A percentile compares a stretch with the other conserved stretches of the same genome.
These are phyloP conservation scores for Aspergillus latus DNA, from an alignment of 2,329 filamentous ascomycete genomes.

Conservation along the genomic window DNA sequence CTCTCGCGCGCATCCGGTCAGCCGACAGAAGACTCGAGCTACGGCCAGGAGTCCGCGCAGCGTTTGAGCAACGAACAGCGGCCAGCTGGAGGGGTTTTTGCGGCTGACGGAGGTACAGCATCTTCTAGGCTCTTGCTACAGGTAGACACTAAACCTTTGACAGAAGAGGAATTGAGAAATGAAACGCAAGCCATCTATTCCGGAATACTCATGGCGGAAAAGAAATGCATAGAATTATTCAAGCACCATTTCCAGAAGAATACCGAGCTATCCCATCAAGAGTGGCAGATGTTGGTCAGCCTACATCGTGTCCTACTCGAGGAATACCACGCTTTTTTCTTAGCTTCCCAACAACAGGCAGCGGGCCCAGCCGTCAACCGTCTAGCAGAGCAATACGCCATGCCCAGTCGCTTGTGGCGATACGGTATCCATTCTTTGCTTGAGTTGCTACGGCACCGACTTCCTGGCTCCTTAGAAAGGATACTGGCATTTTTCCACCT, in stretches of 20 bases:
- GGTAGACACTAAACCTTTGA: constrained; percentile 67
- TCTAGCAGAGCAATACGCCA: constrained; percentile 77
- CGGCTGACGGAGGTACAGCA: constrained; percentile 28
- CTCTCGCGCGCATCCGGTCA: constrained; percentile 12
- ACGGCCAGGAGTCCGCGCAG: constrained; percentile 20
- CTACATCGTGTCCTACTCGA: constrained; percentile 77
- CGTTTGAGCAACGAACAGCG: constrained; percentile 20
- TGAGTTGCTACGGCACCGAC: constrained; percentile 69
- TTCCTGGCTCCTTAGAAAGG: constrained; percentile 77
- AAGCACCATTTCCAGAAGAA: constrained; percentile 57
- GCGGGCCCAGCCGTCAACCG: constrained; percentile 66
- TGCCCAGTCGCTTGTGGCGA: constrained; percentile 93
- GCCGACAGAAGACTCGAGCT: constrained; percentile 15
- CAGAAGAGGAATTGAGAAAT: constrained; percentile 73
- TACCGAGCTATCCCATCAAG: constrained; percentile 58
- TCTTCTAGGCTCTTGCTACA: constrained; percentile 50
- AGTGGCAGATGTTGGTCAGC: constrained; percentile 82
- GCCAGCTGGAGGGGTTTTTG: constrained; percentile 19
- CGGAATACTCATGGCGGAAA: constrained; percentile 81
- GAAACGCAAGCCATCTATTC: constrained; percentile 69
- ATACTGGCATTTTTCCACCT: constrained; percentile 91
- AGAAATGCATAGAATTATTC: constrained; percentile 82
- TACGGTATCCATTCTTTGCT: constrained; percentile 86
- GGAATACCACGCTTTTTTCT: constrained; percentile 82
- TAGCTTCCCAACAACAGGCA: constrained; percentile 82